Evolutionary conservation across 2,329 filamentous ascomycete species (phyloP).

Genomic region (Paramyrothecium roridum): DNA sequence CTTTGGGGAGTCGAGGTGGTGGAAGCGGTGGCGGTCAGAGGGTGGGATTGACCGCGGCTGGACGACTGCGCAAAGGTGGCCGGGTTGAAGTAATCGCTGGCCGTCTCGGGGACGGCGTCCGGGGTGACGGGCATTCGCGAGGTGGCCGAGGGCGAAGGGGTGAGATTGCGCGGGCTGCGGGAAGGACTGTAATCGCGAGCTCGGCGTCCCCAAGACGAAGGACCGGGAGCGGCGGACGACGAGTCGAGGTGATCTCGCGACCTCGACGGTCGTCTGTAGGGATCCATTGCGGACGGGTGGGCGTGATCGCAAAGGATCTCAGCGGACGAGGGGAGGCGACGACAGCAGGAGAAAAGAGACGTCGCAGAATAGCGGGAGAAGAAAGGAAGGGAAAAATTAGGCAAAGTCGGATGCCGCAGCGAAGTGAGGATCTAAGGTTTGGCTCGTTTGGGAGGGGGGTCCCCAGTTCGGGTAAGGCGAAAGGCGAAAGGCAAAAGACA

Average conservation of each 20-base stretch:
- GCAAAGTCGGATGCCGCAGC: not conserved
- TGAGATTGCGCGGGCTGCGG: conserved; percentile 9
- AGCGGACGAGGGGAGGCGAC: not conserved
- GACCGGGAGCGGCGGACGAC: not conserved
- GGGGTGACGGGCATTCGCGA: conserved; percentile 13
- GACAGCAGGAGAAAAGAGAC: not conserved
- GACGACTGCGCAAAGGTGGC: conserved; percentile 15
- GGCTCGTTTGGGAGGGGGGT: not conserved
- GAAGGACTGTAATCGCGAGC: not conserved
- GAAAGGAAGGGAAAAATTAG: not conserved
- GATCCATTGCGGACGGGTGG: not conserved
- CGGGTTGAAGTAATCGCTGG: conserved; percentile 18
- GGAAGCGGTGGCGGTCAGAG: conserved; percentile 3
- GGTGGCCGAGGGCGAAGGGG: conserved; percentile 10
- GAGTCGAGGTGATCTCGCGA: not conserved
- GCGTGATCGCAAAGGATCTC: not conserved
- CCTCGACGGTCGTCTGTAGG: not conserved
- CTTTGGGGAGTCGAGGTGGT: not conserved
- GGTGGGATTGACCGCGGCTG: conserved; percentile 9
- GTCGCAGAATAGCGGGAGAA: not conserved
- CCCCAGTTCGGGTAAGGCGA: not conserved
- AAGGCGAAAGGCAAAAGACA: not conserved
- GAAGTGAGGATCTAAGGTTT: not conserved
- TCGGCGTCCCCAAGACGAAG: not conserved
- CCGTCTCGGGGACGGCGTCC: conserved; percentile 14